These are phyloP conservation scores for Nakazawaea laoshanensis DNA, from an alignment of 805 yeast genomes.

Conservation along the genomic window DNA sequence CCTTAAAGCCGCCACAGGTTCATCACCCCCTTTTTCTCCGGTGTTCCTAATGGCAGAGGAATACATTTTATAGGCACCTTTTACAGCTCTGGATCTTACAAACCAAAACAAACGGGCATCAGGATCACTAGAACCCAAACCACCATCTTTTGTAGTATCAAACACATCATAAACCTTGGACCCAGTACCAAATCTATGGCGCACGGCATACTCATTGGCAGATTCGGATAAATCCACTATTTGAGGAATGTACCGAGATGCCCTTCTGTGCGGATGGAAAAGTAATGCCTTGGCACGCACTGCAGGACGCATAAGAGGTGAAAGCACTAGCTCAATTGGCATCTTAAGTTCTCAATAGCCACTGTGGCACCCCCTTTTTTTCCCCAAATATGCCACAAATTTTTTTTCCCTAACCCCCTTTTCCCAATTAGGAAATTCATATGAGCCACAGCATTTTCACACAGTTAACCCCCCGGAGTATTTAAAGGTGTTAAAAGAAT, in stretches of 20 bases:
- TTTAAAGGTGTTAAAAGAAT: too few relatives aligned
- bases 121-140: slow-evolving; percentile 32
- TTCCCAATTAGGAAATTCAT: too few relatives aligned
- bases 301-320: slow-evolving; percentile 54
- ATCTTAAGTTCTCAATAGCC: too few relatives aligned
- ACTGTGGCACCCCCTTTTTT: too few relatives aligned
- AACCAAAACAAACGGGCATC: slow-evolving; percentile 41
- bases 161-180: slow-evolving; percentile 49
- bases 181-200: slow-evolving; percentile 54
- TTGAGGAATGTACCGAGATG: slow-evolving; percentile 48
- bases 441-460: too few relatives aligned
- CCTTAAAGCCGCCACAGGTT: slow-evolving; percentile 49
- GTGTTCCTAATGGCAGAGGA: slow-evolving; percentile 30
- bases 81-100: slow-evolving; percentile 56
- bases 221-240: slow-evolving; percentile 34
- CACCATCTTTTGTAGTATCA: slow-evolving; percentile 29
- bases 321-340: slow-evolving; percentile 52
- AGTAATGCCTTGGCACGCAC: slow-evolving; percentile 45
- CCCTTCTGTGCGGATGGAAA: slow-evolving; percentile 47
- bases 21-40: slow-evolving; percentile 40
- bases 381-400: too few relatives aligned
- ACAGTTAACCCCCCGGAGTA: too few relatives aligned
- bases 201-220: slow-evolving; percentile 35
- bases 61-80: slow-evolving; percentile 57
- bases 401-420: too few relatives aligned